Evolutionary conservation across 495 filamentous ascomycete genomes (phyloP).

Genomic region (Polyplosphaeria fusca): DNA sequence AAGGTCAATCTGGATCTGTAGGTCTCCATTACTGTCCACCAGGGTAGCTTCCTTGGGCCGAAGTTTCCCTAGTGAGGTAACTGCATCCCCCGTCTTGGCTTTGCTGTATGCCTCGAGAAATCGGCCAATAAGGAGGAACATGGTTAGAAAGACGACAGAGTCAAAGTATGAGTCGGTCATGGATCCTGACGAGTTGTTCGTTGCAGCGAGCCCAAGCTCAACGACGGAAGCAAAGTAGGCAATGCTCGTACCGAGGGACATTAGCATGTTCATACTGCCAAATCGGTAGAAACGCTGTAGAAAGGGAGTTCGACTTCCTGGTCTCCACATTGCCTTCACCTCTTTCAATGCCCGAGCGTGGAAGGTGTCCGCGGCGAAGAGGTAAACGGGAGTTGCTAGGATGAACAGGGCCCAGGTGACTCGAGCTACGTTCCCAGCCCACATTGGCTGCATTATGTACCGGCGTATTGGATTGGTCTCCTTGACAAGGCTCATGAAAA

Average conservation of each 20-base stretch:
- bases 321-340: conserved; percentile 73
- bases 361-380: conserved; percentile 84
- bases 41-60: conserved; percentile 76
- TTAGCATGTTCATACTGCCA: conserved; percentile 94
- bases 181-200: conserved; percentile 34
- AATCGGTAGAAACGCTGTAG: conserved; percentile 82
- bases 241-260: conserved; percentile 83
- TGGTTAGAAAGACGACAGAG: conserved; percentile 87
- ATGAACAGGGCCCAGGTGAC: conserved; percentile 82
- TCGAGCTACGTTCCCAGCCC: conserved; percentile 70
- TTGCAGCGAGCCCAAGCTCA: conserved; percentile 69
- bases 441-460: conserved; percentile 66
- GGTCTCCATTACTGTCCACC: conserved; percentile 44
- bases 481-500: conserved; percentile 82
- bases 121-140: conserved; percentile 81
- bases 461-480: conserved; percentile 51
- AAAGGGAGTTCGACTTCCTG: conserved; percentile 71
- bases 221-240: conserved; percentile 84
- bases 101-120: conserved; percentile 91
- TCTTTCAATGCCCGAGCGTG: conserved; percentile 78
- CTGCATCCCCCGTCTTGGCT: conserved; percentile 84
- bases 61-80: conserved; percentile 72
- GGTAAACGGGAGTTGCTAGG: conserved; percentile 84
- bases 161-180: conserved; percentile 69
- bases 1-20: conserved; percentile 62